Evolutionary conservation across 805 yeast genomes (phyloP).

Genomic region (Ogataea sp.): DNA sequence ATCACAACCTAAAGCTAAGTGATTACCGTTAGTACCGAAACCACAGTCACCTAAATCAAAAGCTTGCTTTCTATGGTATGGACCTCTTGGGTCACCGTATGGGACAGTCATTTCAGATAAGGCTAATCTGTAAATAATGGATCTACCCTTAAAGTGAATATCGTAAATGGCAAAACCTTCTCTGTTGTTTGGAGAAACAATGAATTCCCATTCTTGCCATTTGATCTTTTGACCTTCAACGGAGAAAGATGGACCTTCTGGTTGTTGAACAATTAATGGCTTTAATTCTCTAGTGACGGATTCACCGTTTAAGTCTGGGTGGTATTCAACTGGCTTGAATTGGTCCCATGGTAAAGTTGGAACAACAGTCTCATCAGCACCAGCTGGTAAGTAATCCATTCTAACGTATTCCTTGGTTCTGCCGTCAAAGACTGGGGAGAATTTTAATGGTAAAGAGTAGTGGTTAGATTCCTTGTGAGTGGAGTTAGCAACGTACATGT

Average conservation of each 20-base stretch:
- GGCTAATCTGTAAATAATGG: slow-evolving; percentile 63
- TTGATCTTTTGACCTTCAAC: slow-evolving; percentile 50
- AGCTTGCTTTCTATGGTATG: slow-evolving; percentile 81
- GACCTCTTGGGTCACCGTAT: slow-evolving; percentile 78
- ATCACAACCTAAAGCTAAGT: slow-evolving; percentile 67
- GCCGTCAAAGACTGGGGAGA: slow-evolving; percentile 66
- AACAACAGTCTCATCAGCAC: slow-evolving; percentile 48
- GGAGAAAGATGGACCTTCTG: slow-evolving; percentile 71
- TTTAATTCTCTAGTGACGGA: slow-evolving; percentile 45
- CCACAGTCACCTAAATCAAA: slow-evolving; percentile 84
- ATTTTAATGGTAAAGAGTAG: slow-evolving; percentile 65
- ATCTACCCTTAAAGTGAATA: slow-evolving; percentile 68
- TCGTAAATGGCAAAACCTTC: slow-evolving; percentile 77
- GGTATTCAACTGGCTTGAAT: slow-evolving; percentile 60
- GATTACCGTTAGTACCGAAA: slow-evolving; percentile 66
- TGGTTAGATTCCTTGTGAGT: slow-evolving; percentile 67
- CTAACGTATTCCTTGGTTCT: slow-evolving; percentile 52
- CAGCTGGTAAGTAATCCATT: slow-evolving; percentile 69
- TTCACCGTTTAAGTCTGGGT: slow-evolving; percentile 60
- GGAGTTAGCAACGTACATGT: slow-evolving; percentile 63
- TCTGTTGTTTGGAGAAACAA: slow-evolving; percentile 61
- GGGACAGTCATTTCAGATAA: slow-evolving; percentile 85
- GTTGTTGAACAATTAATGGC: slow-evolving; percentile 64
- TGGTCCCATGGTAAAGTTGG: slow-evolving; percentile 56
- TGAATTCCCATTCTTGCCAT: slow-evolving; percentile 85